Conservation (phyloP, 208 protist genomes). For the Kentomonas sorsogonicus region DNA sequence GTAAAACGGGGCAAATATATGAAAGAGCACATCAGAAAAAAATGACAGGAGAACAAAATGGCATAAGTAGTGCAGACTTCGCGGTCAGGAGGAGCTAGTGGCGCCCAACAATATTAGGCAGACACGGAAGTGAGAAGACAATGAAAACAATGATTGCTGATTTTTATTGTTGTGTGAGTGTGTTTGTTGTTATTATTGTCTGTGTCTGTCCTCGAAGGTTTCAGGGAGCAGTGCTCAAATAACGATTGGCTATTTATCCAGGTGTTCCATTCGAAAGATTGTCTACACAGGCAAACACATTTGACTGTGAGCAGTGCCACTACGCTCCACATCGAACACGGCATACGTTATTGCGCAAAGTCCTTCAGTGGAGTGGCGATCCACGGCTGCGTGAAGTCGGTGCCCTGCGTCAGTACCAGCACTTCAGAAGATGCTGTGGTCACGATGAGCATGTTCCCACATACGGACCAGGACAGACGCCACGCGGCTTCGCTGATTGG, state of each 20-base stretch:
- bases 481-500: constrained; percentile 65
- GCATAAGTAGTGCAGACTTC: too few relatives aligned
- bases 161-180: not conserved
- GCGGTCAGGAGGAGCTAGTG: too few relatives aligned
- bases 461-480: constrained; percentile 76
- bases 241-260: too few relatives aligned
- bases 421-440: constrained; percentile 64
- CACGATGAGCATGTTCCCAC: constrained; percentile 63
- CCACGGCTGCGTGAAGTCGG: constrained; percentile 76
- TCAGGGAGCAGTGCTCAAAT: too few relatives aligned
- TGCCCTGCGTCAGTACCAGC: constrained; percentile 60
- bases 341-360: too few relatives aligned
- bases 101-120: not conserved
- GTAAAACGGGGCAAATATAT: not conserved
- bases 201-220: too few relatives aligned
- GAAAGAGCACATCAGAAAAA: constrained; percentile 1
- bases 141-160: not conserved
- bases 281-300: too few relatives aligned
- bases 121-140: not conserved
- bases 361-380: constrained; percentile 62
- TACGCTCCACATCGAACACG: too few relatives aligned
- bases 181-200: too few relatives aligned
- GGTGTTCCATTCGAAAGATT: too few relatives aligned
- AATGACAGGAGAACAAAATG: not conserved
- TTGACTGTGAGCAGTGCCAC: too few relatives aligned